phyloP scores from a whole-genome alignment of 257 asterid species.

The Lycium ferocissimum region DNA sequence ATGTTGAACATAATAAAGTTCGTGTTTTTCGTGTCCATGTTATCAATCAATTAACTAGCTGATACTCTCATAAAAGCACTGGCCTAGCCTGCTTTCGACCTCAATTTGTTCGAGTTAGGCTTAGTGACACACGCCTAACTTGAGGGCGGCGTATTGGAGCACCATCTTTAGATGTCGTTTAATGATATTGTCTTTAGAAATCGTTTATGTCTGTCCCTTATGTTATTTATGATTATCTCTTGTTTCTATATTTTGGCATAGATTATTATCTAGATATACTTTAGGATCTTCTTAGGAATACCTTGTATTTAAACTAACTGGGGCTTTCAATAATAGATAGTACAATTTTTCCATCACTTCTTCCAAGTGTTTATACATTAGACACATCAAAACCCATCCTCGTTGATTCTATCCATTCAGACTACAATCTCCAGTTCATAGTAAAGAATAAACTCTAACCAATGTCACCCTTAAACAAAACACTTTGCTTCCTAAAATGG shows the following conservation, averaged over 20 bases:
- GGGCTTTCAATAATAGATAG: no score
- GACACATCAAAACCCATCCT: conserved; percentile 11
- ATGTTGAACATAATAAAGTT: background rate
- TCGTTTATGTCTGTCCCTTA: background rate
- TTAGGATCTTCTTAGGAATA: background rate
- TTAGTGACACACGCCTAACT: background rate
- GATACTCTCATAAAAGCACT: background rate
- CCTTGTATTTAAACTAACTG: no score
- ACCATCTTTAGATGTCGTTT: no score
- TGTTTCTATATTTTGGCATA: background rate
- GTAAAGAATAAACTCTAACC: background rate
- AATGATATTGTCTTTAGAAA: no score
- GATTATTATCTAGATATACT: background rate
- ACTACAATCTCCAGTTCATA: background rate
- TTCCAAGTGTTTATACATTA: no score
- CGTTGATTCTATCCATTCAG: background rate
- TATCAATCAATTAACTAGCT: background rate
- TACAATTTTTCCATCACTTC: no score
- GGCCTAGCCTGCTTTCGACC: background rate
- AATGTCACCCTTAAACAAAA: background rate
- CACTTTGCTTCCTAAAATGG: background rate
- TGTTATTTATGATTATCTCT: background rate
- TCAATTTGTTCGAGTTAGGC: background rate
- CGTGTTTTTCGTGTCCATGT: background rate
- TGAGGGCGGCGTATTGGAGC: no score